A percentile compares a stretch with the other conserved stretches of the same genome.
These are phyloP conservation scores for Astrocystis sublimbata DNA, from an alignment of 495 filamentous ascomycete genomes.

Conservation along the genomic window DNA sequence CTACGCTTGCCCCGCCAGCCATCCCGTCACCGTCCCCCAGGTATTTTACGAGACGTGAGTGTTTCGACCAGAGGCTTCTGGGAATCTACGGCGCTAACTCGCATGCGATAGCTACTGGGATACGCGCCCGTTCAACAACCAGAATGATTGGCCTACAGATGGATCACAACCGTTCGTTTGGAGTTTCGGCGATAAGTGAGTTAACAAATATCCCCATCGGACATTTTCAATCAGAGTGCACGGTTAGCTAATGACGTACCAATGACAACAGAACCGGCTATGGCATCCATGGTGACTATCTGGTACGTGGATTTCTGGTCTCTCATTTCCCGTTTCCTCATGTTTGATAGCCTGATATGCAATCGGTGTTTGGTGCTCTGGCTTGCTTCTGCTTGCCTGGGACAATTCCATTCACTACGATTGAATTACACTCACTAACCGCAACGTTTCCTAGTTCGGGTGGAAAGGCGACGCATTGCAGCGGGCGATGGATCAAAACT, in stretches of 20 bases:
- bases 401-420: too few species aligned
- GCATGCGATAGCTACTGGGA: slow-evolving; percentile 39
- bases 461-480: slow-evolving; percentile 48
- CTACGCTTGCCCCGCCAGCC: slow-evolving; percentile 55
- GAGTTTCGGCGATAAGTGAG: slow-evolving; percentile 39
- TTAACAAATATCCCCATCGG: too few species aligned
- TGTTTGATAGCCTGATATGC: too few species aligned
- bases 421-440: too few species aligned
- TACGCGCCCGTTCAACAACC: slow-evolving; percentile 42
- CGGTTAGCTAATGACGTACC: too few species aligned
- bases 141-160: slow-evolving; percentile 40
- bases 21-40: slow-evolving; percentile 60
- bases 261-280: slow-evolving; percentile 37
- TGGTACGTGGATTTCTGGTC: too few species aligned
- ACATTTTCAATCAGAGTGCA: too few species aligned
- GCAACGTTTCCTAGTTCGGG: too few species aligned
- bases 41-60: slow-evolving; percentile 63
- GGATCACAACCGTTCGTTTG: slow-evolving; percentile 45
- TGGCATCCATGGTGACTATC: slow-evolving; percentile 34
- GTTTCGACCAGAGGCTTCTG: not conserved
- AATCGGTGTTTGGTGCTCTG: too few species aligned
- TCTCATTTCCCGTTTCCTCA: too few species aligned
- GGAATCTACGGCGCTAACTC: not conserved
- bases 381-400: too few species aligned
- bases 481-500: slow-evolving; percentile 42